phyloP scores from a whole-genome alignment of 345 rosid genomes.

The Heritiera littoralis region DNA sequence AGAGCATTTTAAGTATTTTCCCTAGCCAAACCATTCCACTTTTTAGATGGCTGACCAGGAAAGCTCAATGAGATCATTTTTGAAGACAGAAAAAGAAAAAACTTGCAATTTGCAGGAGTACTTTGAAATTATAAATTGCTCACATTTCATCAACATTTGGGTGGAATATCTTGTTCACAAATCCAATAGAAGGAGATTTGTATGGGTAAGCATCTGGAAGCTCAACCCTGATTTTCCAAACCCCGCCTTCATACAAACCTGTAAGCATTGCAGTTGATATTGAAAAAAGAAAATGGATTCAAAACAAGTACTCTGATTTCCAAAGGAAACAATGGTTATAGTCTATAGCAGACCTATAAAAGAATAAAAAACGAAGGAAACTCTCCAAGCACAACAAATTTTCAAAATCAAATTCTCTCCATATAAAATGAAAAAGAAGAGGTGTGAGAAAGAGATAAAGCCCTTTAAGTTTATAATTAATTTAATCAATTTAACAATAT shows the following conservation, averaged over 20 bases:
- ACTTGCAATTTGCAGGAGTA: background rate
- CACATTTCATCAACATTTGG: conserved; percentile 80
- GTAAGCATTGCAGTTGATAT: conserved; percentile 26
- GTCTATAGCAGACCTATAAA: conserved; percentile 1
- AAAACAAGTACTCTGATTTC: background rate
- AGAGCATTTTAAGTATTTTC: background rate
- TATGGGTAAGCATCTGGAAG: conserved; percentile 81
- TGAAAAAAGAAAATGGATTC: background rate
- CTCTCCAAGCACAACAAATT: background rate
- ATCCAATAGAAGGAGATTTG: conserved; percentile 75
- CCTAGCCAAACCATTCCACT: background rate
- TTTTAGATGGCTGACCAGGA: background rate
- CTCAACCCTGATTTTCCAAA: conserved; percentile 72
- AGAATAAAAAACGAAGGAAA: conserved; percentile 17
- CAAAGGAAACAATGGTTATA: background rate
- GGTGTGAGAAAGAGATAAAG: background rate
- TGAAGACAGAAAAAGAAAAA: background rate
- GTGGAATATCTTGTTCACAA: conserved; percentile 73
- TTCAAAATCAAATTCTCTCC: background rate
- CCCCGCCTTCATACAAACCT: conserved; percentile 76
- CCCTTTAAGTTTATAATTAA: background rate
- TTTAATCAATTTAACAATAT: conserved; percentile 2
- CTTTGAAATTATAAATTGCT: conserved; percentile 31
- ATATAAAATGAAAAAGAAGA: background rate
- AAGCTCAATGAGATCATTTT: background rate